Base-by-base conservation (phyloP, 805 yeast genomes). In the Starmerella bombicola region DNA sequence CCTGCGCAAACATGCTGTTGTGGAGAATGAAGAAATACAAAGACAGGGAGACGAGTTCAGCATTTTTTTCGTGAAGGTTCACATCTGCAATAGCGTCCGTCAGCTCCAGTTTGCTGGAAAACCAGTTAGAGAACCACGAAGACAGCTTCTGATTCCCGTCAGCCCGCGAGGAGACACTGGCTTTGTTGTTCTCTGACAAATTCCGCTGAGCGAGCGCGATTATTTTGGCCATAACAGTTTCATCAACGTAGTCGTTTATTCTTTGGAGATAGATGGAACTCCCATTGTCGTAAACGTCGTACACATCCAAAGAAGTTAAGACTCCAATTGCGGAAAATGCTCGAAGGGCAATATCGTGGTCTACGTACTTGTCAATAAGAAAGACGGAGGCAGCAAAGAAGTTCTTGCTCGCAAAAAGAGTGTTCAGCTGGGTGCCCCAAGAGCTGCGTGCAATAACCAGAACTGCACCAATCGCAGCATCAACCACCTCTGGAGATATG, bases 201-300 rank as follows among this genome's bases (percentile, higher is more conserved):
- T 49, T 55, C 18, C 49, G 53, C 21, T 56, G 55, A 3, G 55
- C 43, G 9, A 57, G 53, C 2, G 42, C 48, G 4, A 57, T 42
- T 24, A 60, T 56, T 24, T 51, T 55, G 32, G 39, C 41, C 60
- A 64, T 62, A 16, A 57, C 54, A 1, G 51, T 47, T 32, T 60
- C 62, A 36, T 64, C 65, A 8, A 61, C 57, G 43, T 59, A 62
- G 39, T 62, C 68, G n/a, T 64, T 47, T 7, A 64, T 48, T 16
- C 65, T 52, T 15, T 59, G 55, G 37, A 48, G 55, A 42, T 64
- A 64, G 1, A 64, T 61, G 36, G 60, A 58, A 20, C 52, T 52
- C 7, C 40, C 43, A 16, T 61, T 60, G 34, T 61, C 65, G n/a
- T n/a, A n/a, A n/a, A n/a, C n/a, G 33, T 56, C 51, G 39, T 45